These are phyloP conservation scores for Kwoniella sp. DNA, from an alignment of 768 basidiomycete genomes.

Conservation along the genomic window DNA sequence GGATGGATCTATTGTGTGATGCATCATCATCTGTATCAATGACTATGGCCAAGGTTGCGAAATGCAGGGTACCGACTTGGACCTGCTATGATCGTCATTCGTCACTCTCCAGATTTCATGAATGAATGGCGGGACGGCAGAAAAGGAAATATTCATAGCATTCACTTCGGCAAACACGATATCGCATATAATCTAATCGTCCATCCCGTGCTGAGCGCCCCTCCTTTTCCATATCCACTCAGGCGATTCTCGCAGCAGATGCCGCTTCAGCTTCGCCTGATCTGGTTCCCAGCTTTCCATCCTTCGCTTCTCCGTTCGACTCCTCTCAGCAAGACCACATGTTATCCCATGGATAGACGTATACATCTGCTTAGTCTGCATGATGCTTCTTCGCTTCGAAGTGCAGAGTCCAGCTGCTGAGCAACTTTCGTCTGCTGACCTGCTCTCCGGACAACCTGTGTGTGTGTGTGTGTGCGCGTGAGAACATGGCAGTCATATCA, in stretches of 20 bases:
- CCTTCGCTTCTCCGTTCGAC: too few relatives aligned
- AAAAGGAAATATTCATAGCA: not conserved
- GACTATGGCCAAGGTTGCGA: not conserved
- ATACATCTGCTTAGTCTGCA: not conserved
- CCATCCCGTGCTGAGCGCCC: not conserved
- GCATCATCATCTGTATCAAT: not conserved
- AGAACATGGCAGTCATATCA: slow-evolving; percentile 9
- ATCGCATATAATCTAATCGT: not conserved
- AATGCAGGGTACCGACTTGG: too few relatives aligned
- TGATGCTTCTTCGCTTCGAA: slow-evolving; percentile 49
- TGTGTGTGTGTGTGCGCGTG: not conserved
- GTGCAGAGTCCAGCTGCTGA: slow-evolving; percentile 91
- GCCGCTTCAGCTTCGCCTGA: too few relatives aligned
- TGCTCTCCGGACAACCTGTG: slow-evolving; percentile 76
- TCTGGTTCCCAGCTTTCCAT: too few relatives aligned
- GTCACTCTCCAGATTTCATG: too few relatives aligned
- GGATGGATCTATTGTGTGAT: too few relatives aligned
- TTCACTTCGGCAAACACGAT: not conserved
- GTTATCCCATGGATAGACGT: too few relatives aligned
- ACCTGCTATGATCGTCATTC: too few relatives aligned
- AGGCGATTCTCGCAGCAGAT: too few relatives aligned
- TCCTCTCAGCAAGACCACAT: too few relatives aligned
- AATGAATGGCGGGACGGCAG: not conserved
- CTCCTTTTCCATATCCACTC: too few relatives aligned
- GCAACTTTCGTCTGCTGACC: slow-evolving; percentile 79